Evolutionary conservation across 495 filamentous ascomycete species (phyloP).

Genomic region (Neurospora pannonica): DNA sequence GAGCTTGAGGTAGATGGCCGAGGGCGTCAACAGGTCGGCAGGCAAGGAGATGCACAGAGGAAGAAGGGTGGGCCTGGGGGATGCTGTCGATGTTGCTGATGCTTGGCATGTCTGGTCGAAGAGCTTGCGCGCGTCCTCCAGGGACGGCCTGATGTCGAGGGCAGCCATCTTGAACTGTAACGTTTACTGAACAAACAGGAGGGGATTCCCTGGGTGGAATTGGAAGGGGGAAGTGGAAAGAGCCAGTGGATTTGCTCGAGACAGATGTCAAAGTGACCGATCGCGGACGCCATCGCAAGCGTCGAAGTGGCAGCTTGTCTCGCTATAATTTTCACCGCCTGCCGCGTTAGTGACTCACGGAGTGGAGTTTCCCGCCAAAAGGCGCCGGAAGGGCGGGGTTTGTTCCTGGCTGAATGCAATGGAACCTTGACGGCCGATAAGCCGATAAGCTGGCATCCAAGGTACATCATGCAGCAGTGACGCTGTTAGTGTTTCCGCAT

Average conservation of each 20-base stretch:
- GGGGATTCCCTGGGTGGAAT: neutral
- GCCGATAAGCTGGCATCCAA: neutral
- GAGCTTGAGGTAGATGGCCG: slow-evolving; percentile 86
- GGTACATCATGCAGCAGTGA: neutral
- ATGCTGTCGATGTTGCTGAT: neutral
- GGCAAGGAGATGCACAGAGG: slow-evolving; percentile 79
- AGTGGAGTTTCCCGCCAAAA: neutral
- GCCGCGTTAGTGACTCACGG: neutral
- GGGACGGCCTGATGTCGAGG: slow-evolving; percentile 20
- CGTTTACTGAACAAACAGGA: neutral
- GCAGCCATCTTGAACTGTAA: slow-evolving; percentile 1
- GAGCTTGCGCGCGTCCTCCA: slow-evolving; percentile 14
- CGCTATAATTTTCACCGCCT: neutral
- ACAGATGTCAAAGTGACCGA: neutral
- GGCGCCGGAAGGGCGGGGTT: neutral
- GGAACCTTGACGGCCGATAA: neutral
- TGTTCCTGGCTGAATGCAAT: neutral
- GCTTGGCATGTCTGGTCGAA: slow-evolving; percentile 18
- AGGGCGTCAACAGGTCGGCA: slow-evolving; percentile 86
- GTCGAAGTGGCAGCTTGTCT: neutral
- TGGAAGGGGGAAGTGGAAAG: neutral
- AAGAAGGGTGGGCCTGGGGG: slow-evolving; percentile 56
- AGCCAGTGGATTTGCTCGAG: neutral
- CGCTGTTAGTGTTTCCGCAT: neutral
- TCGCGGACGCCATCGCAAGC: neutral